These are phyloP conservation scores for Podila minutissima DNA, from an alignment of 192 early-diverging fungal genomes.

Conservation along the genomic window DNA sequence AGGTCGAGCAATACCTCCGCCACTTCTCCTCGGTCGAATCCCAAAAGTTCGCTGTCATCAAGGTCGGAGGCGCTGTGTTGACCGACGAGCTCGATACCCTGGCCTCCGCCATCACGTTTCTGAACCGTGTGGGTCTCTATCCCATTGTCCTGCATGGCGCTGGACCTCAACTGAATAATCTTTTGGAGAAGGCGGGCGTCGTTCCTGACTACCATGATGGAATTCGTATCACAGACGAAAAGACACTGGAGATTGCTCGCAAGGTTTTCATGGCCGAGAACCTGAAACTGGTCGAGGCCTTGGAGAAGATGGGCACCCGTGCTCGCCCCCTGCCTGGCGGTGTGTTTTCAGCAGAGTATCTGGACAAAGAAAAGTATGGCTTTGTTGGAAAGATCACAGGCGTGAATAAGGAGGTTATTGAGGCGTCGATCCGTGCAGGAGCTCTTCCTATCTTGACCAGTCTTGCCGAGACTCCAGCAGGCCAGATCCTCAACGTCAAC, in stretches of 20 bases:
- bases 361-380: slow-evolving; percentile 96
- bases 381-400: slow-evolving; percentile 91
- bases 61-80: slow-evolving; percentile 96
- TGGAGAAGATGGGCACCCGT: slow-evolving; percentile 94
- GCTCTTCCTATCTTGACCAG: slow-evolving; percentile 96
- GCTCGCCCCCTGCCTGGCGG: slow-evolving; percentile 97
- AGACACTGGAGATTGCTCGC: slow-evolving; percentile 93
- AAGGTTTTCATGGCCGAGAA: slow-evolving; percentile 96
- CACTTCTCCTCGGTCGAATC: slow-evolving; percentile 98
- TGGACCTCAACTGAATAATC: slow-evolving; percentile 94
- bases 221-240: slow-evolving; percentile 95
- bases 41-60: slow-evolving; percentile 99
- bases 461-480: slow-evolving; percentile 93
- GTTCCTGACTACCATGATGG: slow-evolving; percentile 97
- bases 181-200: slow-evolving; percentile 92
- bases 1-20: slow-evolving; percentile 97
- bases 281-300: slow-evolving; percentile 95
- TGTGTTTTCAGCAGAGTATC: slow-evolving; percentile 96
- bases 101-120: slow-evolving; percentile 94
- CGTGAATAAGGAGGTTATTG: slow-evolving; percentile 94
- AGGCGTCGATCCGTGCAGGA: slow-evolving; percentile 92
- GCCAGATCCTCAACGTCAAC: slow-evolving; percentile 99
- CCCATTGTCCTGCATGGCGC: slow-evolving; percentile 99
- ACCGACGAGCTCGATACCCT: slow-evolving; percentile 95
- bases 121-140: slow-evolving; percentile 97